phyloP scores from a whole-genome alignment of 2,329 filamentous ascomycete species.

The Clonostachys chloroleuca region DNA sequence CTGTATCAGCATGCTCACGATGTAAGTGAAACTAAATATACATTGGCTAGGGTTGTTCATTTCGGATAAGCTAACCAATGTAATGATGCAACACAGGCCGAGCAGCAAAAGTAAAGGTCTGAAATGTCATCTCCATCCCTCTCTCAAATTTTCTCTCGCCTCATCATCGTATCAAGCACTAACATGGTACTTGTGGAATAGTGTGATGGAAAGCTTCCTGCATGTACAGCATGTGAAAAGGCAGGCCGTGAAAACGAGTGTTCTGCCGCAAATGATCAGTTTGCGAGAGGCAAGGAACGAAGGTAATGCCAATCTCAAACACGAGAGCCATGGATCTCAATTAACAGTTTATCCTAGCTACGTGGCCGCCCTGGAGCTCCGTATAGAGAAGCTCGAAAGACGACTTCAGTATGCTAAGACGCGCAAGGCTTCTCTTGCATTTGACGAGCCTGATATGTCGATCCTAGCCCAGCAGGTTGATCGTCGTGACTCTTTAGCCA shows the following conservation, averaged over 20 bases:
- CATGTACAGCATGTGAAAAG: slow-evolving; percentile 92
- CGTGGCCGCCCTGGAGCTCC: slow-evolving; percentile 89
- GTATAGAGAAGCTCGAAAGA: slow-evolving; percentile 82
- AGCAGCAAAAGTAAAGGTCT: slow-evolving; percentile 85
- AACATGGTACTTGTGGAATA: slow-evolving; percentile 16
- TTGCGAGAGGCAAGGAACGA: slow-evolving; percentile 89
- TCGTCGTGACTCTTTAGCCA: slow-evolving; percentile 53
- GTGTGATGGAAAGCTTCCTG: slow-evolving; percentile 94
- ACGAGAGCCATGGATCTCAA: background rate
- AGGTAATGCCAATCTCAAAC: slow-evolving; percentile 46
- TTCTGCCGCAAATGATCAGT: slow-evolving; percentile 92
- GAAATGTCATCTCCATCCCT: slow-evolving; percentile 2
- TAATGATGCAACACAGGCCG: slow-evolving; percentile 48
- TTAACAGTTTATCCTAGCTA: slow-evolving; percentile 50
- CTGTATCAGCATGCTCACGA: slow-evolving; percentile 75
- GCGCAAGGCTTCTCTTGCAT: slow-evolving; percentile 65
- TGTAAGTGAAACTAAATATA: slow-evolving; percentile 38
- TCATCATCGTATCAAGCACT: background rate
- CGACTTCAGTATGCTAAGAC: slow-evolving; percentile 66
- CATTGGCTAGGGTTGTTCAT: background rate
- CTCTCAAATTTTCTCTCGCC: background rate
- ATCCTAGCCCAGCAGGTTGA: slow-evolving; percentile 18
- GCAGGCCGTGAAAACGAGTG: slow-evolving; percentile 83
- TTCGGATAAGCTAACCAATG: background rate
- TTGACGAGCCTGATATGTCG: slow-evolving; percentile 53